Evolutionary conservation across 2,329 filamentous ascomycete genomes (phyloP).

Genomic region (Ophiostoma australiae): DNA sequence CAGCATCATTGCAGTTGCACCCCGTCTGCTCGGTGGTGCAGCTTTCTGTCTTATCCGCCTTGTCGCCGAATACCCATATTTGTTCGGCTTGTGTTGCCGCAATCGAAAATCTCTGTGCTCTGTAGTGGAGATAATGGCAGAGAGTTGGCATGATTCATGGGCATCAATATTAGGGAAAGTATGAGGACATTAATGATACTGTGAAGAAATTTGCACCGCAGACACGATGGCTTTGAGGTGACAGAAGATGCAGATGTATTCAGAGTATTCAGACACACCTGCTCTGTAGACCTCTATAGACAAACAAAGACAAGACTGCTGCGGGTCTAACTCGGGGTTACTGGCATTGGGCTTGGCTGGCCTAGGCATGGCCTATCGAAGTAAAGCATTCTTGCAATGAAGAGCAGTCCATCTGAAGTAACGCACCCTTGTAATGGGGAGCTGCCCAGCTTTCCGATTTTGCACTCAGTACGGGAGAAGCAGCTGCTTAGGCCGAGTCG

Average conservation of each 20-base stretch:
- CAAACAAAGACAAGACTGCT: background rate
- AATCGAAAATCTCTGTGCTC: background rate
- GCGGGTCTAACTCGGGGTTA: background rate
- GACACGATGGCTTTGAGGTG: background rate
- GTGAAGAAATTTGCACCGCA: background rate
- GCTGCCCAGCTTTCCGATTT: background rate
- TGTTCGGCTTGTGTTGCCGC: background rate
- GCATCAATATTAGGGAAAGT: background rate
- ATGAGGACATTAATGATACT: background rate
- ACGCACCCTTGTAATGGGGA: background rate
- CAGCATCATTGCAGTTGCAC: background rate
- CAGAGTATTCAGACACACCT: background rate
- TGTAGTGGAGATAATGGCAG: background rate
- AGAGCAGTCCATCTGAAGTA: no score
- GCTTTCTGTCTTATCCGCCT: background rate
- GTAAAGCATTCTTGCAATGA: no score
- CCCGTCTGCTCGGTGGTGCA: background rate
- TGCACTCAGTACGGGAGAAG: background rate
- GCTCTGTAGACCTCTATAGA: background rate
- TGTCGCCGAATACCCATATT: slow-evolving; percentile 2
- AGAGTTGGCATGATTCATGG: background rate
- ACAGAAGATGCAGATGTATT: background rate
- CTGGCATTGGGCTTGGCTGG: background rate
- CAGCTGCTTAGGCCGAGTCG: background rate
- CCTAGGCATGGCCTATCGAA: background rate